A percentile compares a stretch with the other conserved stretches of the same genome.
These are phyloP conservation scores for Encephalitozoon intestinalis DNA, from an alignment of 371 early-diverging fungal species.

Conservation along the genomic window DNA sequence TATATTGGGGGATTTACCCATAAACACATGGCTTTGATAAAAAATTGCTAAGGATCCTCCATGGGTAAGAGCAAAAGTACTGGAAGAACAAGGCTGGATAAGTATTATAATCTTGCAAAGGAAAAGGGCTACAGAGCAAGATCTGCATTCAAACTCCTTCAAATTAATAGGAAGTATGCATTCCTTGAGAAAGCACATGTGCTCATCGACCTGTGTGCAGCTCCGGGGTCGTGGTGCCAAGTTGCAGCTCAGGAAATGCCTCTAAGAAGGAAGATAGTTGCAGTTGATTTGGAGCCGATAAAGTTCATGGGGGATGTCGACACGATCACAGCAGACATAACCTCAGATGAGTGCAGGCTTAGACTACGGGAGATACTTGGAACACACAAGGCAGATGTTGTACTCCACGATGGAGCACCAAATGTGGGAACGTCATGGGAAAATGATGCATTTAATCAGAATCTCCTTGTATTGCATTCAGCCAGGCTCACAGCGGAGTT, in stretches of 20 bases:
- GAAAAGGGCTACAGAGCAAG: conserved; percentile 99
- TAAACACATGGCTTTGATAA: neutral
- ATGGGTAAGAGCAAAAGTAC: conserved; percentile 48
- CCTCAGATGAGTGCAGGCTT: conserved; percentile 77
- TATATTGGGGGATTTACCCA: neutral
- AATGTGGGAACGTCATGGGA: conserved; percentile 94
- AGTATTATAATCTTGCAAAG: conserved; percentile 98
- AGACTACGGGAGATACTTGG: conserved; percentile 76
- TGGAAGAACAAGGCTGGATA: conserved; percentile 86
- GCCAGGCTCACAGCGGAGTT: conserved; percentile 88
- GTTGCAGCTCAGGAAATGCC: conserved; percentile 67
- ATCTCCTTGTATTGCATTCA: conserved; percentile 84
- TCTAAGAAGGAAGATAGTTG: conserved; percentile 62
- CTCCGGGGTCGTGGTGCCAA: conserved; percentile 97
- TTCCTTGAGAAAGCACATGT: conserved; percentile 73
- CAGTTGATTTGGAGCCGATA: conserved; percentile 91
- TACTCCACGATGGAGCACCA: conserved; percentile 97
- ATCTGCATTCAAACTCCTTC: conserved; percentile 95
- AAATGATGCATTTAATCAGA: conserved; percentile 93
- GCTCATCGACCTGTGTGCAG: conserved; percentile 93
- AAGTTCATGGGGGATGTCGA: conserved; percentile 85
- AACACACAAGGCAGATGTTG: conserved; percentile 85
- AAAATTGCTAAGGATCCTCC: neutral
- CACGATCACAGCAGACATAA: conserved; percentile 90
- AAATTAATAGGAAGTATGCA: conserved; percentile 81